phyloP scores from a whole-genome alignment of 1,284 basidiomycete species.

The Leccinum glutinopallens region DNA sequence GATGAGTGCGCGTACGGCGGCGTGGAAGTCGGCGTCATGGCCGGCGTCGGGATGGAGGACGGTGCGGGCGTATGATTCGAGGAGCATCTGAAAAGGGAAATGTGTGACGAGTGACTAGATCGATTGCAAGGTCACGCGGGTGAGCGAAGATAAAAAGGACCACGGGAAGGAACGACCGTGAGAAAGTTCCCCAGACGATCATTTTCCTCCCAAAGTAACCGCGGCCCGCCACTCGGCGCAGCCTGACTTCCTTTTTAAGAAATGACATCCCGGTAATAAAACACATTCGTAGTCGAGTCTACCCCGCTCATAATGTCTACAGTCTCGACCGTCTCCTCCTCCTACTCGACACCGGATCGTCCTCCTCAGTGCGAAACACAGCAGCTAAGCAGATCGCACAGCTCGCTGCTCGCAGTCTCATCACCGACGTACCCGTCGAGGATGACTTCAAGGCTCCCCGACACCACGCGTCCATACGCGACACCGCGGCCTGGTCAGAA shows the following conservation, averaged over 20 bases:
- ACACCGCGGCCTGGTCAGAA: conserved; percentile 77
- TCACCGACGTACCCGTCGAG: conserved; percentile 76
- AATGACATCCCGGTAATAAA: conserved; percentile 70
- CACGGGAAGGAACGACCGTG: conserved; percentile 37
- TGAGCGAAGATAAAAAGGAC: conserved; percentile 41
- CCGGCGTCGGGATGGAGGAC: conserved; percentile 17
- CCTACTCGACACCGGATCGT: conserved; percentile 89
- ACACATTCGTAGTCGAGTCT: not conserved
- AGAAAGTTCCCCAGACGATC: conserved; percentile 45
- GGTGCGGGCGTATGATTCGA: conserved; percentile 17
- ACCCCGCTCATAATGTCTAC: conserved; percentile 10
- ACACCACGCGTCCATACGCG: conserved; percentile 58
- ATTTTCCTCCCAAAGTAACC: conserved; percentile 41
- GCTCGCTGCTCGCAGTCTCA: conserved; percentile 80
- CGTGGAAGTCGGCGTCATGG: conserved; percentile 16
- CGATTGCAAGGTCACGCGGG: conserved; percentile 35
- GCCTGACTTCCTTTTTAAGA: conserved; percentile 41
- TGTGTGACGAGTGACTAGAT: conserved; percentile 19
- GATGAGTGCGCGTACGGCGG: conserved; percentile 17
- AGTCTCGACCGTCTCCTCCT: conserved; percentile 92
- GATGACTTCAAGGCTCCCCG: conserved; percentile 75
- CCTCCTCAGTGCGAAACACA: conserved; percentile 81
- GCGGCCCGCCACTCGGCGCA: conserved; percentile 44
- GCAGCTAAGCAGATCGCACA: conserved; percentile 93
- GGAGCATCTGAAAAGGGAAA: conserved; percentile 8